Conservation (phyloP, 73 alveolate genomes). For the Blepharisma stoltei region DNA sequence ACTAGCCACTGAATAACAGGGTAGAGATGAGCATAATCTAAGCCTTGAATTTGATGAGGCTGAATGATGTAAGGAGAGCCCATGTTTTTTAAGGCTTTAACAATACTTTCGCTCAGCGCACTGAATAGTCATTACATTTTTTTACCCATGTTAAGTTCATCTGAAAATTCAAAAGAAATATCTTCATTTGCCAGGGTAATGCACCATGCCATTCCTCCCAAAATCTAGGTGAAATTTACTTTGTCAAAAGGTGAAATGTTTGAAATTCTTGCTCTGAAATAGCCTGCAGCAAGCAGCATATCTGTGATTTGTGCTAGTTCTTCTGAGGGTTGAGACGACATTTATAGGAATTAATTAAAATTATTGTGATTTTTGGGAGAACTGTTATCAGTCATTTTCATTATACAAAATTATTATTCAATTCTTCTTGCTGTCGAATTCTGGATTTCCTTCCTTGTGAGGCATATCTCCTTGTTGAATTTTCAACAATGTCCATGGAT, state of each 20-base stretch:
- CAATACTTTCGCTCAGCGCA: slow-evolving; percentile 85
- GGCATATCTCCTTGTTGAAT: too few species aligned
- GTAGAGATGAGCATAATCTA: slow-evolving; percentile 79
- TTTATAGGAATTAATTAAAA: too few species aligned
- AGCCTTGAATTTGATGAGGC: slow-evolving; percentile 92
- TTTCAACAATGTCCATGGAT: too few species aligned
- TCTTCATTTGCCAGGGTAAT: slow-evolving; percentile 85
- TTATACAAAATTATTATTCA: too few species aligned
- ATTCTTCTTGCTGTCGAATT: too few species aligned
- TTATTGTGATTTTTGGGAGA: too few species aligned
- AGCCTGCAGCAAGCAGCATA: slow-evolving; percentile 85
- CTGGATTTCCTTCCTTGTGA: too few species aligned
- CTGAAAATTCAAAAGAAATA: slow-evolving; percentile 91
- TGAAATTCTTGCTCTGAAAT: slow-evolving; percentile 89
- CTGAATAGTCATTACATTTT: slow-evolving; percentile 53
- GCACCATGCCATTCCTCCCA: slow-evolving; percentile 96
- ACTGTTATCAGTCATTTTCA: too few species aligned
- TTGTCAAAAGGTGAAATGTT: slow-evolving; percentile 90
- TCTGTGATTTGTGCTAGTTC: slow-evolving; percentile 69
- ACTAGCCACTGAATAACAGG: slow-evolving; percentile 92
- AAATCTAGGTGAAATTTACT: slow-evolving; percentile 46
- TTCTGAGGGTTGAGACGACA: neutral
- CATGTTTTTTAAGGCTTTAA: slow-evolving; percentile 75
- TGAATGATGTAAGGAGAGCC: slow-evolving; percentile 83
- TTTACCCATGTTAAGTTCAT: slow-evolving; percentile 88